Evolutionary conservation across 2,329 filamentous ascomycete genomes (phyloP), one percentile per base, ranked within the genome.

Genomic region (Parastagonospora nodorum): DNA sequence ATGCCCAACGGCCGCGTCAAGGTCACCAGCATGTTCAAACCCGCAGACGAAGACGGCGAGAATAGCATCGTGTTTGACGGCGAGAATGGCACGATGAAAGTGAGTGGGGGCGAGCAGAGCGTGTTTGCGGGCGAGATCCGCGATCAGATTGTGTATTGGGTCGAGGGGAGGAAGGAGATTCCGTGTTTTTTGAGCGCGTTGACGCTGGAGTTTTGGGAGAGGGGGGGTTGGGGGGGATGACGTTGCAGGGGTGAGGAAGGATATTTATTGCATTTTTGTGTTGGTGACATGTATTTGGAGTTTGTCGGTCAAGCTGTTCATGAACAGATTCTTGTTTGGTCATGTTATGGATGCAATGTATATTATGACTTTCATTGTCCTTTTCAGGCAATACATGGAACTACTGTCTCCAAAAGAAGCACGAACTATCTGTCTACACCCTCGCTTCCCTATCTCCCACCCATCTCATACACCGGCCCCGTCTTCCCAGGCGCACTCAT

Each of bases 1-100:
- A 88, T 97, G 71, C 92, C 92, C n/a, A 96, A 96, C 72, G 94
- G 94, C 36, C 93, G 96, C 66, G 95, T 97, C 75, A 88, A 91
- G 29, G 90, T 97, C 16, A 95, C 93, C 47, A 88, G 84, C 52
- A 88, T 93, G 59, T 95, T 93, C 69, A 89, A 89, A 69, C 88
- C 92, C 0, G 76, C 84, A 72, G 69, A 81, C 6, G 85, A 89
- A 48, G 86, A 89, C 9, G 63, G 64, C 9, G 69, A 73, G 55
- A 84, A 85, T 54, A 82, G 78, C 5, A 86, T 86, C 39, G 85
- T 96, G 0, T 97, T 97, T 72, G 92, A 96, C 74, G 92, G 92
- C 44, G 92, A 97, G 76, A 87, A 89, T 50, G 94, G 93, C 7
- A 97, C 92, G 1, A 99, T 99, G 94, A 99, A 99, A 81, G 89